phyloP scores from a whole-genome alignment of 2,329 filamentous ascomycete species.

The Lachnellula occidentalis region DNA sequence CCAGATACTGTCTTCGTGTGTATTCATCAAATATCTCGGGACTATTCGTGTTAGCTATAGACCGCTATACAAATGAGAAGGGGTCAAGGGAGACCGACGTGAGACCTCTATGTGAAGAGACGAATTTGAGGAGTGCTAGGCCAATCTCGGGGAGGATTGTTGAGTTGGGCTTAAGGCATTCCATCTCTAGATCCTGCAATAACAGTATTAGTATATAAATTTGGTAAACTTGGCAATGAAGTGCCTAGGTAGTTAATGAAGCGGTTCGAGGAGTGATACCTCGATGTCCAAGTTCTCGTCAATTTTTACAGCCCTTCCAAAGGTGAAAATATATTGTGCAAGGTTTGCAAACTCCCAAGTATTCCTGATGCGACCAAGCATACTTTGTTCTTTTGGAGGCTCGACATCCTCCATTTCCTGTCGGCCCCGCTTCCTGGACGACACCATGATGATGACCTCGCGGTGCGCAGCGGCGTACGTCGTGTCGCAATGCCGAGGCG shows the following conservation, averaged over 20 bases:
- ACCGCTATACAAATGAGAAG: background rate
- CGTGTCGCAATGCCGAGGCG: conserved; percentile 1
- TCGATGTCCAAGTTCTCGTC: conserved; percentile 86
- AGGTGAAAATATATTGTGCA: conserved; percentile 88
- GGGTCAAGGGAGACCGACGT: conserved; percentile 57
- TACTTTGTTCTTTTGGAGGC: conserved; percentile 26
- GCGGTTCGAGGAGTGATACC: conserved; percentile 44
- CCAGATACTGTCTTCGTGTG: conserved; percentile 77
- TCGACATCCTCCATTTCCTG: conserved; percentile 37
- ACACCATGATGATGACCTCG: conserved; percentile 35
- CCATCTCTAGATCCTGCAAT: conserved; percentile 74
- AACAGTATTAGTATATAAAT: conserved; percentile 8
- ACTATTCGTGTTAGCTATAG: conserved; percentile 42
- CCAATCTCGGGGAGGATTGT: conserved; percentile 74
- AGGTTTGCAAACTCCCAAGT: conserved; percentile 96
- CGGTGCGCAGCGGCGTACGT: background rate
- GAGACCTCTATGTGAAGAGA: conserved; percentile 87
- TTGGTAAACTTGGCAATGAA: background rate
- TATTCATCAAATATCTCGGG: conserved; percentile 90
- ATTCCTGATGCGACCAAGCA: conserved; percentile 68
- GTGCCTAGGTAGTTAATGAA: background rate
- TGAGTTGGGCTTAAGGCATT: conserved; percentile 78
- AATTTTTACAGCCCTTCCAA: conserved; percentile 84
- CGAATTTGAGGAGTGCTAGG: conserved; percentile 80
- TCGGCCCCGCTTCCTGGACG: conserved; percentile 43